Evolutionary conservation across 371 early-diverging fungal species (phyloP), one percentile per base, ranked within the genome.

Genomic region (Syncephalastrum racemosum): DNA sequence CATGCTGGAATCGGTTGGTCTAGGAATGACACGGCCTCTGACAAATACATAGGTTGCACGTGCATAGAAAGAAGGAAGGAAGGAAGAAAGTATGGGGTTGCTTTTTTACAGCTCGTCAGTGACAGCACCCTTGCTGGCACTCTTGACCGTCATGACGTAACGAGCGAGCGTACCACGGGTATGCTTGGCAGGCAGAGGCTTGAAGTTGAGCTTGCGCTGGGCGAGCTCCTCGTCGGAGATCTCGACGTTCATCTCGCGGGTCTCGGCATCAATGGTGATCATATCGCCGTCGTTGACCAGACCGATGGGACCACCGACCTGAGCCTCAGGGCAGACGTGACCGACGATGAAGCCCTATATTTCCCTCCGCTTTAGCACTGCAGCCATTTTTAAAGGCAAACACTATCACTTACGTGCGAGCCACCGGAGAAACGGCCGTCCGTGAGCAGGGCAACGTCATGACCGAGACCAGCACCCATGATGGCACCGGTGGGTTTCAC

Each of bases 361-460:
- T 36, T 39, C 36, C 49, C 13, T 46, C 27, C 15, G 54, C 22
- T 40, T 53, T 14, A n/a, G 7, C 12, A 23, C 6, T 27, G 31
- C 4, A 25, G 14, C 19, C 39, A 18, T 50, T 2, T 7, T 43
- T n/a, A n/a, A n/a, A n/a, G n/a, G n/a, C n/a, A n/a, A n/a, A n/a
- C n/a, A n/a, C n/a, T n/a, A n/a, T n/a, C n/a, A 55, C 81, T 67
- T 68, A 83, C 89, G 72, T 97, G 97, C 64, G 87, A 87, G 16
- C 93, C 97, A 55, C 97, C 97, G n/a, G 94, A 94, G 85, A 97
- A 97, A 31, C 96, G 88, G 31, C 96, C 98, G 61, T 97, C 98
- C 3, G 98, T 97, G 31, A 97, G 68, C 58, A 97, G 78, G 2
- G 96, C 96, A 22, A 96, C 96, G 66, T 95, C 90, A 56, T 95